Evolutionary conservation across 1,284 basidiomycete genomes (phyloP).

Genomic region (Pascua guehoae): DNA sequence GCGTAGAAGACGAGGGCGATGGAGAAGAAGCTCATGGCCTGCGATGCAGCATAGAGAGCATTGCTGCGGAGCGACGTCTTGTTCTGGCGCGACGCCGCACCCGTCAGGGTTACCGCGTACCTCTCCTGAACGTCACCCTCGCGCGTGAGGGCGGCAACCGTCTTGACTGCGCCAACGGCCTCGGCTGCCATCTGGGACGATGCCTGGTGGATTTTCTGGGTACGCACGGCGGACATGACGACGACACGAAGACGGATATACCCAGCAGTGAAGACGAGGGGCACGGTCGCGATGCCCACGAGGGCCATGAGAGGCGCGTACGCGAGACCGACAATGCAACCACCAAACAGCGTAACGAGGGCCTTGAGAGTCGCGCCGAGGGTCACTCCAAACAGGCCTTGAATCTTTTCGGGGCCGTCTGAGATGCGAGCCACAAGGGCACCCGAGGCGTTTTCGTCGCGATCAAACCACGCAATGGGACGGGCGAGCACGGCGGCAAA

Average conservation of each 20-base stretch:
- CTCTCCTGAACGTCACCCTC: conserved; percentile 71
- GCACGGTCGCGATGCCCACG: conserved; percentile 66
- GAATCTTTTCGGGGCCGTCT: conserved; percentile 88
- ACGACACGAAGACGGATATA: conserved; percentile 71
- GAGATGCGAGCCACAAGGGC: conserved; percentile 74
- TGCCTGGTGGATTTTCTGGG: conserved; percentile 76
- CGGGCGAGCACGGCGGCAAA: conserved; percentile 77
- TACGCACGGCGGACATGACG: conserved; percentile 77
- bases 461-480: conserved; percentile 86
- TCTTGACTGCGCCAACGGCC: conserved; percentile 87
- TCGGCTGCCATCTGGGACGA: conserved; percentile 86
- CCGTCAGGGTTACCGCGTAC: conserved; percentile 71
- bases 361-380: conserved; percentile 83
- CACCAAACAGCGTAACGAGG: conserved; percentile 67
- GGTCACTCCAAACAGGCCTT: conserved; percentile 83
- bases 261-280: conserved; percentile 75
- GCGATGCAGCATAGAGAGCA: conserved; percentile 72
- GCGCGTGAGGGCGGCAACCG: conserved; percentile 81
- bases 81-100: conserved; percentile 63
- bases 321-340: conserved; percentile 69
- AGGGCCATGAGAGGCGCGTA: conserved; percentile 55
- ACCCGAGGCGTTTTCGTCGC: conserved; percentile 75
- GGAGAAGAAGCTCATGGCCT: conserved; percentile 72
- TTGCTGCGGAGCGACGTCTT: conserved; percentile 68
- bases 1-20: conserved; percentile 67